These are phyloP conservation scores for Cymbopogon flexuosus DNA, from an alignment of 202 grass and related monocot genomes.

Conservation along the genomic window DNA sequence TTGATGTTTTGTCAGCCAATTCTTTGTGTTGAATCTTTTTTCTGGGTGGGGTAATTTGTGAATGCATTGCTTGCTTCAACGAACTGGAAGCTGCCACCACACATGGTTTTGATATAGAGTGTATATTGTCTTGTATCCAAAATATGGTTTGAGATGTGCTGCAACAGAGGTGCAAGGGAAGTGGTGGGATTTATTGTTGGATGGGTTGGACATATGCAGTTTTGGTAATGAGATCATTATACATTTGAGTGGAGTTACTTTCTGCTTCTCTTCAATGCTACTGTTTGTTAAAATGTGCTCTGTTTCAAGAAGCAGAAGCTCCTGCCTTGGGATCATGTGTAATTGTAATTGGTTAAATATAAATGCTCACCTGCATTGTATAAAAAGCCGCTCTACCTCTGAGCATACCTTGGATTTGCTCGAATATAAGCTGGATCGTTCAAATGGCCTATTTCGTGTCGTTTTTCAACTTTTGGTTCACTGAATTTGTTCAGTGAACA, in stretches of 20 bases:
- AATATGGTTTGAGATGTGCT: constrained; percentile 39
- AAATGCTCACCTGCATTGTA: background rate
- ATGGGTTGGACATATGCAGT: constrained; percentile 32
- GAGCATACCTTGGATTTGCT: background rate
- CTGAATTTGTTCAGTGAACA: background rate
- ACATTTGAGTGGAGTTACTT: background rate
- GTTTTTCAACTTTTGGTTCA: background rate
- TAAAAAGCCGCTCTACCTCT: background rate
- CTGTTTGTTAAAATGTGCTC: background rate
- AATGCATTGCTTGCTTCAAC: constrained; percentile 44
- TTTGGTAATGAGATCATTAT: constrained; percentile 49
- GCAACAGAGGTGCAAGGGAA: constrained; percentile 30
- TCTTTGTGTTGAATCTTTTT: constrained; percentile 49
- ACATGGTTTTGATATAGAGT: constrained; percentile 45
- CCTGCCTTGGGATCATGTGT: no score
- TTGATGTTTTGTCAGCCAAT: constrained; percentile 43
- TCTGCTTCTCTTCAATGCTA: background rate
- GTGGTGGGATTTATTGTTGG: constrained; percentile 29
- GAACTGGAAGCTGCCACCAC: constrained; percentile 26
- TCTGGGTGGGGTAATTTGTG: constrained; percentile 53
- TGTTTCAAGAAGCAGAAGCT: background rate
- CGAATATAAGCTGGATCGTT: background rate
- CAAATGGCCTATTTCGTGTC: background rate
- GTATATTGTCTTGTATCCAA: constrained; percentile 56
- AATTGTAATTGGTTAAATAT: background rate